Evolutionary conservation across 1,284 basidiomycete genomes (phyloP).

Genomic region (Apiotrichum gracile): DNA sequence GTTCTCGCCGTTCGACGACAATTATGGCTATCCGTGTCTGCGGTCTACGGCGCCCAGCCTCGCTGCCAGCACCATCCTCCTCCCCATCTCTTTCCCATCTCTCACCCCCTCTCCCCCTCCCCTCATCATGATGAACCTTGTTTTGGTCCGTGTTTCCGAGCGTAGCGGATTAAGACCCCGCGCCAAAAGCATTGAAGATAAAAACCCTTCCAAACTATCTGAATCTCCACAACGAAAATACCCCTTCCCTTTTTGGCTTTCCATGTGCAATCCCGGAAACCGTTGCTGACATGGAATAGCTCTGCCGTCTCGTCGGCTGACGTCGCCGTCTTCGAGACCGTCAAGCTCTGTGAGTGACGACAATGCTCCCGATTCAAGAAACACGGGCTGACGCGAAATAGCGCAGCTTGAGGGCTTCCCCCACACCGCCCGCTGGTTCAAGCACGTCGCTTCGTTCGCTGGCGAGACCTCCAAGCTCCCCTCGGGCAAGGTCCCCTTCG

Average conservation of each 20-base stretch:
- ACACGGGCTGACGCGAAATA: too few relatives aligned
- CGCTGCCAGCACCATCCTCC: neutral
- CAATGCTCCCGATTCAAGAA: too few relatives aligned
- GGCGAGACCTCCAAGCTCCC: constrained; percentile 71
- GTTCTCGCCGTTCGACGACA: neutral
- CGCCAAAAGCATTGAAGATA: constrained; percentile 55
- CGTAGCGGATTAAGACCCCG: constrained; percentile 89
- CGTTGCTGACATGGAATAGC: constrained; percentile 51
- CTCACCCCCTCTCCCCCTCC: constrained; percentile 1
- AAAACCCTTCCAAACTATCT: constrained; percentile 69
- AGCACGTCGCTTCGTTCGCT: constrained; percentile 81
- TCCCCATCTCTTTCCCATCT: neutral
- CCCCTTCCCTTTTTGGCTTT: too few relatives aligned
- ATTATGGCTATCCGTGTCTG: too few relatives aligned
- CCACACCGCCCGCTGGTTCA: constrained; percentile 87
- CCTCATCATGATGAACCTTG: constrained; percentile 61
- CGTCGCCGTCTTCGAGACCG: constrained; percentile 81
- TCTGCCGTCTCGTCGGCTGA: constrained; percentile 95
- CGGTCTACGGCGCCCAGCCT: neutral
- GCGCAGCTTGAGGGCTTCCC: constrained; percentile 61
- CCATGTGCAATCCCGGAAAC: constrained; percentile 11
- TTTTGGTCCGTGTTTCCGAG: constrained; percentile 99
- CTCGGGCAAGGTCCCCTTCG: constrained; percentile 76
- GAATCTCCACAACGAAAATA: too few relatives aligned
- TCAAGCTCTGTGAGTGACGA: constrained; percentile 61